Base-by-base conservation (phyloP, 2,329 filamentous ascomycete species). In the Exophiala oligosperma region DNA sequence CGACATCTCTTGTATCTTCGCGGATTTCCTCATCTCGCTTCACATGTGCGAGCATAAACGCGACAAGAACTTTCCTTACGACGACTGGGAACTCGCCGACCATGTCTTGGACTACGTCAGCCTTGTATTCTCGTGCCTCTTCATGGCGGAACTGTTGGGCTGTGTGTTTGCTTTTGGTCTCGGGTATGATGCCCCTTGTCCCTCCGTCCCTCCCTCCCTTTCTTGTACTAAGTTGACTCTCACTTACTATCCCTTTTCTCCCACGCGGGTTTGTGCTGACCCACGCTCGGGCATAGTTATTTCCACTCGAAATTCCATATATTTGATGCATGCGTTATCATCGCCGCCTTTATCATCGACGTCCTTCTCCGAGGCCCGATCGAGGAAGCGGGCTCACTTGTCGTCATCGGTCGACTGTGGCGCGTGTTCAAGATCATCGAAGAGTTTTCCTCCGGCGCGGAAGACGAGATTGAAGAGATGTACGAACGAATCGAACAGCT, bases 361-460 rank as follows among this genome's bases (percentile, higher is more conserved):
- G 72, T 89, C 23, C 70, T 84, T 2, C 77, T 86, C 14, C 79
- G 81, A 38, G 86, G 86, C 46, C 72, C 83, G 1, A 72, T 84
- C 4, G 83, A 86, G 70, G 83, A 88, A 67, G 83, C 87, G 48
- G 69, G 70, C 1, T 87, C 84, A 0, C 75, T 90, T n/a, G 80
- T 90, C 49, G 79, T 90, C 28, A 77, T 88, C 3, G 74, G 90
- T 46, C 83, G 87, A 53, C 75, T 90, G 2, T 89, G 86, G 83
- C 80, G 87, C 14, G 79, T 90, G 46, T 83, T 88, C 69, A 88
- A 89, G 74, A 87, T 89, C 52, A 82, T 88, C 5, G 85, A 90
- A 67, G 87, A 90, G 71, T 77, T 89, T 60, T 82, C 81, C 29
- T 78, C 86, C 5, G 85, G 84, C 7, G 84, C 85, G 1, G 74